Evolutionary conservation across 306 rosid species (phyloP).

Genomic region (Amphicarpaea edgeworthii): DNA sequence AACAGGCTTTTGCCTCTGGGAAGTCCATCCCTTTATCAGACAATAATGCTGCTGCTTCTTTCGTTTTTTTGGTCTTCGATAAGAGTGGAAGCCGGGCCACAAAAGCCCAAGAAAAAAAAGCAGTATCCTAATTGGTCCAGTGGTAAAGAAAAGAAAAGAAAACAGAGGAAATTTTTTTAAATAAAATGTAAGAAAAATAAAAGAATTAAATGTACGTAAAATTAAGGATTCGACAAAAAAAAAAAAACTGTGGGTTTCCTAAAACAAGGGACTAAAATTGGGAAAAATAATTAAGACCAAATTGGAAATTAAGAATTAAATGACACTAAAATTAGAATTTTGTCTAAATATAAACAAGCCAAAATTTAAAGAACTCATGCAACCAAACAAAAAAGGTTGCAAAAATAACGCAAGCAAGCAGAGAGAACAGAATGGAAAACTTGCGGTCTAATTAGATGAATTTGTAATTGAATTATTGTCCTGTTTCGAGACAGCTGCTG

Average conservation of each 20-base stretch:
- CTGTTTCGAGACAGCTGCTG: not conserved
- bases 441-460: not conserved
- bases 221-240: too few species aligned
- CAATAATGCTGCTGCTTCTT: not conserved
- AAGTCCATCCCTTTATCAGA: not conserved
- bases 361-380: not conserved
- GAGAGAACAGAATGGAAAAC: not conserved
- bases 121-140: too few species aligned
- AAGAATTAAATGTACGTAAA: too few species aligned
- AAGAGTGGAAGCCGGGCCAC: not conserved
- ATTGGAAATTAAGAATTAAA: too few species aligned
- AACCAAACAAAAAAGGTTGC: not conserved
- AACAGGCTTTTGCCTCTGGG: not conserved
- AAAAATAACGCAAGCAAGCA: not conserved
- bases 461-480: slow-evolving; percentile 15
- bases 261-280: too few species aligned
- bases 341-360: not conserved
- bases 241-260: too few species aligned
- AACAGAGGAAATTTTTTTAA: too few species aligned
- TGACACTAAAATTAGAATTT: too few species aligned
- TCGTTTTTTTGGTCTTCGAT: not conserved
- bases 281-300: too few species aligned
- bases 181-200: too few species aligned
- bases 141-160: too few species aligned
- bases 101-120: too few species aligned